Conservation (phyloP, 108 stramenopile genomes). For the Nitzschia sp. region DNA sequence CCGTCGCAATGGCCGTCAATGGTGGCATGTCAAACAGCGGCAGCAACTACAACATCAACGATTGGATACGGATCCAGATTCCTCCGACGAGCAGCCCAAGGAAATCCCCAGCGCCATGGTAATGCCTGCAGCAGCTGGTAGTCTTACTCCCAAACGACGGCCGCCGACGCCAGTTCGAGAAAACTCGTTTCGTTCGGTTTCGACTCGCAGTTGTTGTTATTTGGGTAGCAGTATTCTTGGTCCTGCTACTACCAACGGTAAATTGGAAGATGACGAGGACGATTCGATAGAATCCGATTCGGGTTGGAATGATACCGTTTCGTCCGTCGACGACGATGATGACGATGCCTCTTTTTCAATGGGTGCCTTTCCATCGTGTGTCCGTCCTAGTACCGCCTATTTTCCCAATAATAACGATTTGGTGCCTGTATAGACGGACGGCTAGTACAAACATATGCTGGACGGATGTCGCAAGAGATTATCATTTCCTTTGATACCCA, state of each 20-base stretch:
- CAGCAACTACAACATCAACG: background rate
- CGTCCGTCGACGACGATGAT: slow-evolving; percentile 12
- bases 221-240: background rate
- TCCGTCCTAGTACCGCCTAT: no score
- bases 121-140: background rate
- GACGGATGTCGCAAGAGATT: no score
- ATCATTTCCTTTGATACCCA: no score
- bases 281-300: slow-evolving; percentile 12
- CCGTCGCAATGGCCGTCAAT: slow-evolving; percentile 2
- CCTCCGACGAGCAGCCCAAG: background rate
- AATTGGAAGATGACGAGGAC: background rate
- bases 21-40: slow-evolving; percentile 4
- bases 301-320: slow-evolving; percentile 16
- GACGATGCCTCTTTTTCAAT: background rate
- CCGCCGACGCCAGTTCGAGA: background rate
- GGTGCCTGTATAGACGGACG: no score
- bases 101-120: no score
- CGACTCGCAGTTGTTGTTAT: background rate
- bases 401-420: no score
- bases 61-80: background rate
- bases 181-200: background rate
- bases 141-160: background rate
- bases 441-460: no score
- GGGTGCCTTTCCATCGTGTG: no score
- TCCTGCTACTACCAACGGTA: background rate